Evolutionary conservation across 78 protist genomes (phyloP).

Genomic region (Dictyostelium firmibasis): DNA sequence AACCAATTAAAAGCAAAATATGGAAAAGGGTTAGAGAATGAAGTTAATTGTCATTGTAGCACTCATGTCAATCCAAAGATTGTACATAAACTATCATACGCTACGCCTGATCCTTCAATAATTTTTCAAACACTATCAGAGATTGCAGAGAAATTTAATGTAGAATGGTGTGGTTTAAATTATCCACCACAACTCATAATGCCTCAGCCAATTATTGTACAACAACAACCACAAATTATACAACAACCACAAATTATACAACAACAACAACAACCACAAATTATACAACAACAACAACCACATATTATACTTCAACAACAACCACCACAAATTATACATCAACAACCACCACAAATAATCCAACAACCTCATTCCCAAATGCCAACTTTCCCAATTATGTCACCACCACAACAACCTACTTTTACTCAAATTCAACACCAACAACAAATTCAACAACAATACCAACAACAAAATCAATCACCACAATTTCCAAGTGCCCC

Average conservation of each 20-base stretch:
- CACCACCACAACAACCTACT: constrained; percentile 24
- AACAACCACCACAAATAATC: constrained; percentile 11
- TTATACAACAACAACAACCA: background rate
- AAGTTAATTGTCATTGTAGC: constrained; percentile 39
- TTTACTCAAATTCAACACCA: background rate
- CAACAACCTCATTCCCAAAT: background rate
- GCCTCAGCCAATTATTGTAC: background rate
- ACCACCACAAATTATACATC: background rate
- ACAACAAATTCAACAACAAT: constrained; percentile 11
- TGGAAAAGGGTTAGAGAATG: constrained; percentile 44
- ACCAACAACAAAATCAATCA: constrained; percentile 15
- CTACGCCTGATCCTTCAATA: constrained; percentile 62
- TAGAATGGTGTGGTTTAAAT: constrained; percentile 39
- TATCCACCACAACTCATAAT: background rate
- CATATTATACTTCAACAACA: background rate
- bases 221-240: background rate
- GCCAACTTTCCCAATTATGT: constrained; percentile 5
- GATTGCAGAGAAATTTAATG: constrained; percentile 44
- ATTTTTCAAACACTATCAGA: constrained; percentile 50
- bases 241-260: background rate
- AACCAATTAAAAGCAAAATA: constrained; percentile 65
- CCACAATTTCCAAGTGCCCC: constrained; percentile 37
- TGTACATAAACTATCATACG: constrained; percentile 42
- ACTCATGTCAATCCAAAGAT: constrained; percentile 73
- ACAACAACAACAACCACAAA: constrained; percentile 26